Base-by-base conservation (phyloP, 495 filamentous ascomycete species). In the Aspergillus bridgeri region DNA sequence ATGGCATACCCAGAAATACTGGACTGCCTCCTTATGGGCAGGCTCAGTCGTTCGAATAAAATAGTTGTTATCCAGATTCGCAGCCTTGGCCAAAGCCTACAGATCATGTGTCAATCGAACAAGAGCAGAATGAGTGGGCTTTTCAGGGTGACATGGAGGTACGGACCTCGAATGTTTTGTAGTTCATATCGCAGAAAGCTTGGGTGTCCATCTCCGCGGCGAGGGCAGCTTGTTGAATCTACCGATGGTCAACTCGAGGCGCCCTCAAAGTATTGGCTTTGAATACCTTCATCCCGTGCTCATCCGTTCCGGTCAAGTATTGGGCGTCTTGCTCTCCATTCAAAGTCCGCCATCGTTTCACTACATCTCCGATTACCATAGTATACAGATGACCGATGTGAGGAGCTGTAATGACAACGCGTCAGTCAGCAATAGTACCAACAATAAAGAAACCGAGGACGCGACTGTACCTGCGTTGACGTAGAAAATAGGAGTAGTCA, bases 401-500 rank as follows among this genome's bases (percentile, higher is more conserved):
- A 49, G 94, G 95, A 44, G 88, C 91, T 95, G 29, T 60, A 24
- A n/a, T 24, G 33, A 22, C 17, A 53, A 13, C 5, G 2, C 18
- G 42, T 47, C 23, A 47, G 42, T 42, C n/a, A 43, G 24, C 3
- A 19, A 20, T 15, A 15, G 13, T 15, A 42, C 25, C 4, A 17
- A n/a, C n/a, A 27, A 20, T 25, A 11, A 19, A 3, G 0, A 58
- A 6, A 13, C 22, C 15, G 15, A 21, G 1, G 6, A 24, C 3
- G 3, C 7, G 11, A 13, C 11, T 77, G 62, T 79, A 95, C 92
- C 86, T 21, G 92, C 90, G 81, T 99, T 99, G 71, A 98, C 95
- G 68, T 99, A 99, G 79, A 98, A 99, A 49, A 99, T 99, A 6
- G 94, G 94, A 6, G 90, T 92, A 3, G 94, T 98, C 63, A 97